Conservation (phyloP, 2,329 filamentous ascomycete species). For the Alternaria panax region DNA sequence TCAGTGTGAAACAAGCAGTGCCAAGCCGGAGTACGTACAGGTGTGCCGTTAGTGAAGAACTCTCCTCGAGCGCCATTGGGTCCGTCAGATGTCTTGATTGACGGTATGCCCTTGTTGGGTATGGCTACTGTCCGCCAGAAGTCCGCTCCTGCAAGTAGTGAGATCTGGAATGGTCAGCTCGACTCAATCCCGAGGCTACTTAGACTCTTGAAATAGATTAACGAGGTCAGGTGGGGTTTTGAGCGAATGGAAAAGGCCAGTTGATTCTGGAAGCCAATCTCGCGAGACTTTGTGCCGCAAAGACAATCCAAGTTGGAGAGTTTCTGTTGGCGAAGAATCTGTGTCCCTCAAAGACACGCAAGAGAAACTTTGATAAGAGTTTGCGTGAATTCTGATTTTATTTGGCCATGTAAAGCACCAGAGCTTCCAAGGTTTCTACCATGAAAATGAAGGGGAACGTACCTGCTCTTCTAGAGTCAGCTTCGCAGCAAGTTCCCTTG, state of each 20-base stretch:
- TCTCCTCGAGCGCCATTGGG: slow-evolving; percentile 74
- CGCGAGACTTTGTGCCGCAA: neutral
- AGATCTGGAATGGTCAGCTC: slow-evolving; percentile 44
- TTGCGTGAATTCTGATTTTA: neutral
- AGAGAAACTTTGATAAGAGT: neutral
- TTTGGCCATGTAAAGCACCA: neutral
- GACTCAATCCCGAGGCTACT: slow-evolving; percentile 11
- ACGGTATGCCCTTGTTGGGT: slow-evolving; percentile 67
- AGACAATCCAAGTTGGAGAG: neutral
- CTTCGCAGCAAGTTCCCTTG: slow-evolving; percentile 45
- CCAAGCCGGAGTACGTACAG: slow-evolving; percentile 41
- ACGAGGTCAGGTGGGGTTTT: slow-evolving; percentile 12
- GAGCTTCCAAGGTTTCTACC: slow-evolving; percentile 11
- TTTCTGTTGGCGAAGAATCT: neutral
- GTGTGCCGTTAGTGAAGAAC: slow-evolving; percentile 66
- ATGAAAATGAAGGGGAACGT: slow-evolving; percentile 25
- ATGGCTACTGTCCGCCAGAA: slow-evolving; percentile 74
- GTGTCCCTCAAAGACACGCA: neutral
- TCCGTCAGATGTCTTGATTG: slow-evolving; percentile 71
- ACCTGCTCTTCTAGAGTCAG: slow-evolving; percentile 52
- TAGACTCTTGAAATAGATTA: slow-evolving; percentile 17
- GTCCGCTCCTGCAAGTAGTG: slow-evolving; percentile 62
- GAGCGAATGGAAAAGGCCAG: slow-evolving; percentile 10
- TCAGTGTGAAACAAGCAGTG: slow-evolving; percentile 19
- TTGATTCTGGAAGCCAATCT: slow-evolving; percentile 4